Evolutionary conservation across 805 yeast species (phyloP).

Genomic region (Ogataea naganishii): DNA sequence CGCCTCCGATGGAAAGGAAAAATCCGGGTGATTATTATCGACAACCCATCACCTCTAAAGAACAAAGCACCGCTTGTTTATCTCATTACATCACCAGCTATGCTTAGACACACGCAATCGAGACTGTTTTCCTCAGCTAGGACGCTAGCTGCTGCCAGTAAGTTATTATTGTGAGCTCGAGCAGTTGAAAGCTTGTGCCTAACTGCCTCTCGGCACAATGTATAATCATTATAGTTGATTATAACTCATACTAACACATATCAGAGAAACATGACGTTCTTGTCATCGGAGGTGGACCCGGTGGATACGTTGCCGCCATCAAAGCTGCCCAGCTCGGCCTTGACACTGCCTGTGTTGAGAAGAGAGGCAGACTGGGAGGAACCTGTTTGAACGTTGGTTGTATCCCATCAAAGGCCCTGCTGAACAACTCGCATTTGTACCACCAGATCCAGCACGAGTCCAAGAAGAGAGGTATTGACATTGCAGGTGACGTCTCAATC

Average conservation of each 20-base stretch:
- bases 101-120: constrained; percentile 22
- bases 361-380: constrained; percentile 95
- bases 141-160: constrained; percentile 10
- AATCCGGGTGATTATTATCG: too few species aligned
- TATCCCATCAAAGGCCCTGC: constrained; percentile 93
- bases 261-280: constrained; percentile 73
- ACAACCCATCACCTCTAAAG: too few species aligned
- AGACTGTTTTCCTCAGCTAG: constrained; percentile 24
- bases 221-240: not conserved
- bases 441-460: constrained; percentile 86
- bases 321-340: constrained; percentile 95
- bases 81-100: too few species aligned
- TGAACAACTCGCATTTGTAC: constrained; percentile 90
- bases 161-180: constrained; percentile 5
- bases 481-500: constrained; percentile 56
- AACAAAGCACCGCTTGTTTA: too few species aligned
- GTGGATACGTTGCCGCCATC: constrained; percentile 98
- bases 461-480: constrained; percentile 82
- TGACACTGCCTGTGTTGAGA: constrained; percentile 94
- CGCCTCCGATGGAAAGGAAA: too few species aligned
- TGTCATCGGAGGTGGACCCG: constrained; percentile 98
- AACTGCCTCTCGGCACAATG: not conserved
- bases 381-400: constrained; percentile 98
- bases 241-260: not conserved
- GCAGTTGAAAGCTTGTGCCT: constrained; percentile 19